Base-by-base conservation (phyloP, 2,329 filamentous ascomycete genomes). In the Trichophyton simii region DNA sequence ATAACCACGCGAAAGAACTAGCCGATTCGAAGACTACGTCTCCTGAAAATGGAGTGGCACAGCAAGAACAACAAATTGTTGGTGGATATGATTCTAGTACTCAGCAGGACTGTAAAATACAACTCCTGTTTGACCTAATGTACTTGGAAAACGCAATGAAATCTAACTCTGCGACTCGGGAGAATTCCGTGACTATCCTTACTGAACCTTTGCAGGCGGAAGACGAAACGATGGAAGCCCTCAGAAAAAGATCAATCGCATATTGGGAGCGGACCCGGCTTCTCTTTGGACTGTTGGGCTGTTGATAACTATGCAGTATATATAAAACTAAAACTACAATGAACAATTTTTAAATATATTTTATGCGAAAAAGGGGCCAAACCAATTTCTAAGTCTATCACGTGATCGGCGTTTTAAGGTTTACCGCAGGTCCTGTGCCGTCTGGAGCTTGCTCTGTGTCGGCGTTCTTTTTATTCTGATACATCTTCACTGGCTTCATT, bases 191-290 rank as follows among this genome's bases (percentile, higher is more conserved):
- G n/a, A 46, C 59, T 50, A 18, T 18, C 15, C 31, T 62, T 34
- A 5, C 31, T 8, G 18, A 58, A 4, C 54, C 42, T 11, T 36
- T 64, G 34, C n/a, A 54, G 34, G 28, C 61, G 22, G 22, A 13
- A 7, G 22, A 34, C 2, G 44, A 57, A 11, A 42, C 15, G 9
- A 46, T 59, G 46, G 61, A 60, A 18, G 58, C 13, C 36, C 25
- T 64, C 36, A 54, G 31, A 25, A 57, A 18, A 13, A 38, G 46
- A 8, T 61, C 61, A 4, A 28, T 80, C 54, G 89, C 91, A 59
- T 95, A 94, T 72, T 94, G 89, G 84, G 89, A 87, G 76, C 84
- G 87, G 68, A 94, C 88, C 9, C 86, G 83, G 71, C 73, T 96
- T 65, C 73, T 96, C 28, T 96, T 96, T 75, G 90, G 88, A 1